Conservation (phyloP, 352 stramenopile species). For the Pythium dissimile region DNA sequence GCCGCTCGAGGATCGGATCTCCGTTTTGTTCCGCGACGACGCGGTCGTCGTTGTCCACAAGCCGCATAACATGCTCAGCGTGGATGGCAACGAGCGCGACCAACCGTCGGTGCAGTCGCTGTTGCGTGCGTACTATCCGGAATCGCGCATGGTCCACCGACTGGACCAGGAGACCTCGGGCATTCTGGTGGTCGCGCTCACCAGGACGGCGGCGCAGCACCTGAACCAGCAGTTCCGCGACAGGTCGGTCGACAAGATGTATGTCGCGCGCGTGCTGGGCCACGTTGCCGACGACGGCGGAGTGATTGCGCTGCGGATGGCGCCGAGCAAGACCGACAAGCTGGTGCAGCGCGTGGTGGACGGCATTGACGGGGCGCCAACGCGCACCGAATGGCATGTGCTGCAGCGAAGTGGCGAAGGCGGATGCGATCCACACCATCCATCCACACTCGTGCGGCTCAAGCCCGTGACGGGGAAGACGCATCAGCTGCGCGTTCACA, state of each 20-base stretch:
- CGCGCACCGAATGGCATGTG: slow-evolving; percentile 32
- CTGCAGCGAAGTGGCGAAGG: slow-evolving; percentile 17
- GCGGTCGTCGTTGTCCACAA: slow-evolving; percentile 61
- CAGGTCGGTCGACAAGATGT: slow-evolving; percentile 52
- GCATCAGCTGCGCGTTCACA: slow-evolving; percentile 95
- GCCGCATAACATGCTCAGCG: slow-evolving; percentile 47
- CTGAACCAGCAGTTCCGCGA: slow-evolving; percentile 69
- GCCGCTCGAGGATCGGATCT: slow-evolving; percentile 20
- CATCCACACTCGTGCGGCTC: slow-evolving; percentile 55
- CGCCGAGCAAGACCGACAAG: slow-evolving; percentile 35
- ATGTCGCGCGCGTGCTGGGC: slow-evolving; percentile 50
- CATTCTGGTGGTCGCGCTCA: slow-evolving; percentile 64
- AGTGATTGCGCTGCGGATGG: slow-evolving; percentile 45
- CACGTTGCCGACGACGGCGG: slow-evolving; percentile 26
- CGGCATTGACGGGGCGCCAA: not conserved
- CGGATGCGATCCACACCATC: slow-evolving; percentile 15
- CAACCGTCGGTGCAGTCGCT: slow-evolving; percentile 42
- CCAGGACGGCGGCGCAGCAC: slow-evolving; percentile 47
- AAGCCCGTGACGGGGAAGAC: slow-evolving; percentile 81
- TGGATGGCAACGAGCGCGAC: slow-evolving; percentile 40
- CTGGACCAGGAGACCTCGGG: slow-evolving; percentile 76
- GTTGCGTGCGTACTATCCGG: slow-evolving; percentile 40
- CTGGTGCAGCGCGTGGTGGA: slow-evolving; percentile 53
- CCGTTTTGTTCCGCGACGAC: slow-evolving; percentile 54
- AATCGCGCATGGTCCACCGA: slow-evolving; percentile 73